A percentile compares a stretch with the other conserved stretches of the same genome.
phyloP scores from a whole-genome alignment of 331 rosid genomes.

The Quercus lobata region DNA sequence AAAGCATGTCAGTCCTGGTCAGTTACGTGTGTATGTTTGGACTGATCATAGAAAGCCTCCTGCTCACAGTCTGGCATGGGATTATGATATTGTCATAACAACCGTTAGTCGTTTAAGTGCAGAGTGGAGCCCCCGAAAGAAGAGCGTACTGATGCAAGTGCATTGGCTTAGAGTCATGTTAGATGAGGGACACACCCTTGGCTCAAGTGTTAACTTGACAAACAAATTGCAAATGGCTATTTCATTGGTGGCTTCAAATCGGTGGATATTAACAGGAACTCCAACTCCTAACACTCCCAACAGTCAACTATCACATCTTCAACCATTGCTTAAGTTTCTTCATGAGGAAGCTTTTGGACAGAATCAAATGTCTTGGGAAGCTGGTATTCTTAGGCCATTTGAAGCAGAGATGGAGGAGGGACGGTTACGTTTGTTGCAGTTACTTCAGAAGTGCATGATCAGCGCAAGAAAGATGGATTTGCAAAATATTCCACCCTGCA shows the following conservation, averaged over 20 bases:
- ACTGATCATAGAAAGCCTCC: constrained; percentile 65
- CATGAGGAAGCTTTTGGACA: constrained; percentile 92
- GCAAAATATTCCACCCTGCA: constrained; percentile 84
- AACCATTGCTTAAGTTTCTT: constrained; percentile 90
- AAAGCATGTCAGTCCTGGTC: constrained; percentile 80
- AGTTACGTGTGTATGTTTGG: constrained; percentile 72
- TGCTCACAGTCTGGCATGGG: constrained; percentile 92
- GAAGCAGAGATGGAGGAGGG: constrained; percentile 99
- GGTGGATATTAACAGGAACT: constrained; percentile 98
- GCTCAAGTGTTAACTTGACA: constrained; percentile 84
- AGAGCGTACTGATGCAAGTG: constrained; percentile 73
- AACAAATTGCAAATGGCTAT: constrained; percentile 97
- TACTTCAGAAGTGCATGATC: constrained; percentile 82
- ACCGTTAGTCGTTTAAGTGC: constrained; percentile 91
- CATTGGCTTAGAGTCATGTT: constrained; percentile 94
- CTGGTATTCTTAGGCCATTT: constrained; percentile 91
- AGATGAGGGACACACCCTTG: constrained; percentile 99
- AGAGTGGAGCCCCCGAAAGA: constrained; percentile 82
- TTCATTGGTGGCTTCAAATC: constrained; percentile 82
- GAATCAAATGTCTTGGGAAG: constrained; percentile 91
- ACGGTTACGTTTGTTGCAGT: constrained; percentile 64
- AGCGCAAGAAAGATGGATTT: constrained; percentile 89
- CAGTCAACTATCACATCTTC: constrained; percentile 92
- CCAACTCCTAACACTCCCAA: constrained; percentile 98
- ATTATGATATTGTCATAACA: constrained; percentile 89